Evolutionary conservation across 208 protist species (phyloP).

Genomic region (Wallacemonas rigidus): DNA sequence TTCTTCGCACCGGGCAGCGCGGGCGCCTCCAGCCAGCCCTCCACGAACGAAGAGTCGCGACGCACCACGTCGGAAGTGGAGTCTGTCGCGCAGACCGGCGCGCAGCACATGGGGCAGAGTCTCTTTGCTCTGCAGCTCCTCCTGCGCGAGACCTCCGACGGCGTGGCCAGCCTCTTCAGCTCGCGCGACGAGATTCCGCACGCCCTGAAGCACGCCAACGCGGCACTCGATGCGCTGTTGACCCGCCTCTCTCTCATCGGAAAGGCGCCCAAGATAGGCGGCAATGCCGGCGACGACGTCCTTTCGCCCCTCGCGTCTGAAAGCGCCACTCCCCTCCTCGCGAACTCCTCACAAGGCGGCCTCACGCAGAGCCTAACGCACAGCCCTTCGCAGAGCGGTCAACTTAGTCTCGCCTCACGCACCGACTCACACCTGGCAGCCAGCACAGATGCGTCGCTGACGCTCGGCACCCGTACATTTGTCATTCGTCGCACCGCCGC

Average conservation of each 20-base stretch:
- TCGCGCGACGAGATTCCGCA: background rate
- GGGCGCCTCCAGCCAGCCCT: too few relatives aligned
- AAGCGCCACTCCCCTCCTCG: background rate
- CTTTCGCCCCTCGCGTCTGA: background rate
- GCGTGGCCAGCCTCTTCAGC: background rate
- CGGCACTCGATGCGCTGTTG: background rate
- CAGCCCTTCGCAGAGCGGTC: background rate
- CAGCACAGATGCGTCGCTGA: slow-evolving; percentile 4
- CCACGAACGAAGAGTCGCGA: too few relatives aligned
- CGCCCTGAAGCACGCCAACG: slow-evolving; percentile 7
- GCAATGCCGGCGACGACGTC: background rate
- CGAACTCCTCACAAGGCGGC: slow-evolving; percentile 1
- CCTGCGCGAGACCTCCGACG: slow-evolving; percentile 4
- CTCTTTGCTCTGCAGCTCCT: slow-evolving; percentile 7
- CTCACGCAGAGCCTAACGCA: slow-evolving; percentile 2
- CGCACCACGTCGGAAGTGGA: background rate
- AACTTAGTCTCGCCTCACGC: background rate
- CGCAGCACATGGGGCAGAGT: background rate
- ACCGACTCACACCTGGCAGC: background rate
- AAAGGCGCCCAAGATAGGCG: background rate
- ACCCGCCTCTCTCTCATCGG: background rate
- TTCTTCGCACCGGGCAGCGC: background rate
- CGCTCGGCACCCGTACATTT: slow-evolving; percentile 8
- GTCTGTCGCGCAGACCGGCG: background rate
- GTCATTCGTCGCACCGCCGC: background rate